Evolutionary conservation across 1,284 basidiomycete genomes (phyloP).

Genomic region (Somion occarium): DNA sequence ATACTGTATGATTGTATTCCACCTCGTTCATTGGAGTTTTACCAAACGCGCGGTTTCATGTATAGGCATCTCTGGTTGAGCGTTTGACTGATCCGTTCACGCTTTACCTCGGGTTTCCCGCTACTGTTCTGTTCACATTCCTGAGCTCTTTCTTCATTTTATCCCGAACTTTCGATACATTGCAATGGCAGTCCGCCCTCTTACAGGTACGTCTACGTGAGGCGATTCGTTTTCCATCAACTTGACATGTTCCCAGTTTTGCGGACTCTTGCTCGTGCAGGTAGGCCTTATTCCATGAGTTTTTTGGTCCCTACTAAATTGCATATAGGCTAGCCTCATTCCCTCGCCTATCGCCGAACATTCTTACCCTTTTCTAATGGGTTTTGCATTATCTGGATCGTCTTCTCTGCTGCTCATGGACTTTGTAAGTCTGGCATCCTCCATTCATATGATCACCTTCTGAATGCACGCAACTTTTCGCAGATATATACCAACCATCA

Average conservation of each 20-base stretch:
- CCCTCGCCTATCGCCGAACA: neutral
- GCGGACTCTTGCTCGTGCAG: slow-evolving; percentile 17
- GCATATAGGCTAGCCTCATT: slow-evolving; percentile 5
- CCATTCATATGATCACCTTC: neutral
- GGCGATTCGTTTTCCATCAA: neutral
- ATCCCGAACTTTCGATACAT: slow-evolving; percentile 6
- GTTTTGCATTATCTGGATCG: slow-evolving; percentile 8
- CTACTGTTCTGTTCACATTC: slow-evolving; percentile 13
- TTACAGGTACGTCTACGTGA: slow-evolving; percentile 17
- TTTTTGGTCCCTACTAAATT: neutral
- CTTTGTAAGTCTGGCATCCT: slow-evolving; percentile 8
- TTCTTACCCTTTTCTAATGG: slow-evolving; percentile 8
- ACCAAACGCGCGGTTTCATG: neutral
- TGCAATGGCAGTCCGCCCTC: slow-evolving; percentile 19
- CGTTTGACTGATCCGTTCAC: slow-evolving; percentile 10
- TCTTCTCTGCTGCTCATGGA: slow-evolving; percentile 3
- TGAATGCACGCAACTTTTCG: neutral
- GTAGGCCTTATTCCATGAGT: slow-evolving; percentile 11
- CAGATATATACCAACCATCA: slow-evolving; percentile 17
- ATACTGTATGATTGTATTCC: slow-evolving; percentile 9
- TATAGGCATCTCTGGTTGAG: slow-evolving; percentile 7
- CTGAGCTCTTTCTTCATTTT: slow-evolving; percentile 10
- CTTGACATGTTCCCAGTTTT: slow-evolving; percentile 6
- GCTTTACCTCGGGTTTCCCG: slow-evolving; percentile 12
- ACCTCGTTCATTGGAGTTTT: neutral